Conservation (phyloP, 352 stramenopile genomes). For the Aphanomyces stellatus region DNA sequence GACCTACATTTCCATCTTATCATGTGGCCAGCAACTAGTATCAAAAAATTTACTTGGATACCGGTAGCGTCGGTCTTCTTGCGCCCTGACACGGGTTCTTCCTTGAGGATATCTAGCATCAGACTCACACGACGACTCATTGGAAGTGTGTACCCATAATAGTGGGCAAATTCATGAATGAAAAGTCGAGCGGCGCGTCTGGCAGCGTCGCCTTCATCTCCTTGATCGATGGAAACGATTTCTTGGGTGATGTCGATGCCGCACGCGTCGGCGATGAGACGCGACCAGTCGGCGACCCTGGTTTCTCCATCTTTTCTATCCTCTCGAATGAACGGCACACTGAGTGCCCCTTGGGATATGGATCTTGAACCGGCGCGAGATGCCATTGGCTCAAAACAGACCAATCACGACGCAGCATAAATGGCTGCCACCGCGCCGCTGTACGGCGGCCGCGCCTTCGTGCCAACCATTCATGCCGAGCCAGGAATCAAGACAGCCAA, state of each 20-base stretch:
- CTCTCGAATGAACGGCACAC: neutral
- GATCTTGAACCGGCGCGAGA: neutral
- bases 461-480: conserved; percentile 37
- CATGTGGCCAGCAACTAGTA: no score
- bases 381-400: neutral
- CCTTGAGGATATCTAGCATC: conserved; percentile 41
- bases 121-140: neutral
- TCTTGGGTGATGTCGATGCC: neutral
- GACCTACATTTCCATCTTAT: no score
- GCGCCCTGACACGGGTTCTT: conserved; percentile 47
- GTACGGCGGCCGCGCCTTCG: conserved; percentile 7
- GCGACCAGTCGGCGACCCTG: neutral
- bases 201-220: conserved; percentile 11
- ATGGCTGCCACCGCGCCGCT: neutral
- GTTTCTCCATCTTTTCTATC: neutral
- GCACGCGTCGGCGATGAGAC: neutral
- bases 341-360: no score
- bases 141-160: conserved; percentile 33
- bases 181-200: conserved; percentile 46
- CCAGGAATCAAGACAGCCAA: conserved; percentile 33
- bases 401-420: neutral
- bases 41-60: neutral
- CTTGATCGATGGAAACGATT: neutral
- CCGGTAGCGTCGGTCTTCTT: conserved; percentile 22
- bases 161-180: conserved; percentile 50